phyloP scores from a whole-genome alignment of 2,329 filamentous ascomycete genomes.

The Fusarium tuaranense region DNA sequence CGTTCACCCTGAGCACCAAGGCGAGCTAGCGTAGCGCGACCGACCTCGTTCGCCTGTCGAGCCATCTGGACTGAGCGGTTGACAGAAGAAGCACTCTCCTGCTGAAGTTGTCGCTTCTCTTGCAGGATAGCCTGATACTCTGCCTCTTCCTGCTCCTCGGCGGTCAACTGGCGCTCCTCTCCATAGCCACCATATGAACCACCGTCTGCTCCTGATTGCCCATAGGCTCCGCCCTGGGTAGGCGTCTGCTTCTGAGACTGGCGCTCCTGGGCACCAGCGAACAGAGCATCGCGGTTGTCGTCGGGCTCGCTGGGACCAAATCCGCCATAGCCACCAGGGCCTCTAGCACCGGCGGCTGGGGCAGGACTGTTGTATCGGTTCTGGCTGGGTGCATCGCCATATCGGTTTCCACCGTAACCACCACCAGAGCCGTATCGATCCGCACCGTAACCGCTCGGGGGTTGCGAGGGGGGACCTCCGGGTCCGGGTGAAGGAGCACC shows the following conservation, averaged over 20 bases:
- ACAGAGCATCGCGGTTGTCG: conserved; percentile 71
- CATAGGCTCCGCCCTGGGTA: conserved; percentile 36
- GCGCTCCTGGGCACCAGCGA: conserved; percentile 66
- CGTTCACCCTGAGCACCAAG: conserved; percentile 84
- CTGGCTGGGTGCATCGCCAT: conserved; percentile 64
- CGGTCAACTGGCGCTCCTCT: conserved; percentile 82
- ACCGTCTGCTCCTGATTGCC: conserved; percentile 41
- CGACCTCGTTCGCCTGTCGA: conserved; percentile 64
- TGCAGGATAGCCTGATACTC: conserved; percentile 73
- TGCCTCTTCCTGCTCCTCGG: conserved; percentile 79
- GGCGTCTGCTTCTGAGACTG: conserved; percentile 54
- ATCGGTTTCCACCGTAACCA: conserved; percentile 67
- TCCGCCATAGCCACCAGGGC: conserved; percentile 71
- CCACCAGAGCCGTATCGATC: conserved; percentile 61
- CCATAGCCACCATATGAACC: conserved; percentile 67
- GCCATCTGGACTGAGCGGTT: conserved; percentile 56
- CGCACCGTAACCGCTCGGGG: conserved; percentile 61
- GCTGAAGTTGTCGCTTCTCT: conserved; percentile 75
- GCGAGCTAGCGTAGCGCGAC: conserved; percentile 76
- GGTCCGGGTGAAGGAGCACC: conserved; percentile 36
- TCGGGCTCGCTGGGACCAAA: conserved; percentile 64
- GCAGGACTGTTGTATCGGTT: conserved; percentile 63
- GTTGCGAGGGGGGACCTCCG: conserved; percentile 38
- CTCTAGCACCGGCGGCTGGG: conserved; percentile 51
- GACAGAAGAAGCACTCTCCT: conserved; percentile 70